Base-by-base conservation (phyloP, 306 rosid species). In the Astragalus membranaceus region DNA sequence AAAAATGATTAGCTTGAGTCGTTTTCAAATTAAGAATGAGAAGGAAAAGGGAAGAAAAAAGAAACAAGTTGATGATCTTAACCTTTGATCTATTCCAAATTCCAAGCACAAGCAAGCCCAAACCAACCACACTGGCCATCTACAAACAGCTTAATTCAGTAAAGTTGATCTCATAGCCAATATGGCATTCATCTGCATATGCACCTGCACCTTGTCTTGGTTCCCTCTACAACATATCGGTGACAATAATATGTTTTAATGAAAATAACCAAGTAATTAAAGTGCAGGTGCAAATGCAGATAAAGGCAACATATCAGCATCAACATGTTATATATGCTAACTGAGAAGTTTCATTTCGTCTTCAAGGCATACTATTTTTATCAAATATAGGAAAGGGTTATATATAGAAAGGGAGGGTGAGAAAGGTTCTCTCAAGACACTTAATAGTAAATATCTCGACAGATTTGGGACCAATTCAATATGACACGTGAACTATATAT, bases 271-370 rank as follows among this genome's bases (percentile, higher is more conserved):
- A 23, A 8, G 53, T 39, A 8, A 60, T 2, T 3, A 54, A 88
- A 85, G 95, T 90, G 96, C 96, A 90, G 95, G 90, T 90, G 92
- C 96, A 89, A 89, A 89, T 87, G 96, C 96, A 89, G 96, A 78
- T 42, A 79, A 88, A 88, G 72, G 85, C 86, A 32, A 70, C 90
- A 85, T 73, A 44, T 81, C 75, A 83, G 83, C 63, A 37, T 7
- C 17, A 35, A 10, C 53, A 26, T 26, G 30, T 26, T 26, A 26
- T 26, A 15, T 8, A 12, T 4, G 6, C 14, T 20, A 14, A 65
- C 75, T 1, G 23, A 35, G 42, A 16, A 56, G 39, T 56, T 44
- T 53, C 5, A 16, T 65, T 55, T 69, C 6, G 17, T 67, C 64
- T 7, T 47, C 10, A 8, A 11, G 3, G 33, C 57, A 52, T 23